These are phyloP conservation scores for Eimeria sp. DNA, from an alignment of 169 alveolate genomes.

Conservation along the genomic window DNA sequence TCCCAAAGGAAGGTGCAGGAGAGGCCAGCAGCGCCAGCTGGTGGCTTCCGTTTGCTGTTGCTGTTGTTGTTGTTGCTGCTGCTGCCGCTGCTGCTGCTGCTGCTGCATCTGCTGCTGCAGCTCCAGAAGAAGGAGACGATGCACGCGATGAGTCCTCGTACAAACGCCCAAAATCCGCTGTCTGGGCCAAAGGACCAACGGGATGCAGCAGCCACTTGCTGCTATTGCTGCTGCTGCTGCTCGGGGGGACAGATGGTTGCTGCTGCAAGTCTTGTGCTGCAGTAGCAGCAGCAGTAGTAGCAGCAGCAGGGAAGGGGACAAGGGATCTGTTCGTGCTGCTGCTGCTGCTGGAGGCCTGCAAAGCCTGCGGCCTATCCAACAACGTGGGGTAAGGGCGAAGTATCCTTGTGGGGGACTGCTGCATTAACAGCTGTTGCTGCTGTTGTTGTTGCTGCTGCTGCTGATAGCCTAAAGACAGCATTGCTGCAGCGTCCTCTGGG, in stretches of 20 bases:
- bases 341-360: constrained; percentile 41
- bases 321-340: neutral
- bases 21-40: constrained; percentile 67
- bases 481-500: neutral
- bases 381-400: constrained; percentile 44
- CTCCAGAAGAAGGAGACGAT: constrained; percentile 38
- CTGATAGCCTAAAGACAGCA: neutral
- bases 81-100: constrained; percentile 53
- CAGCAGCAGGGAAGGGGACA: neutral
- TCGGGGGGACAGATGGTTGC: neutral
- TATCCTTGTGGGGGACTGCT: constrained; percentile 31
- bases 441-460: constrained; percentile 59
- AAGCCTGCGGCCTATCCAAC: constrained; percentile 49
- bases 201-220: constrained; percentile 49
- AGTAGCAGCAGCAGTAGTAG: constrained; percentile 35
- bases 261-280: neutral
- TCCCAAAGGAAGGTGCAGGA: constrained; percentile 60
- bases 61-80: constrained; percentile 22
- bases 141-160: constrained; percentile 31
- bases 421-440: constrained; percentile 50
- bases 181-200: neutral
- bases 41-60: neutral
- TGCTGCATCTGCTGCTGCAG: constrained; percentile 62
- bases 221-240: constrained; percentile 57
- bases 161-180: constrained; percentile 50